Conservation (phyloP, 2,329 filamentous ascomycete genomes). For the Neospermospora avenae region DNA sequence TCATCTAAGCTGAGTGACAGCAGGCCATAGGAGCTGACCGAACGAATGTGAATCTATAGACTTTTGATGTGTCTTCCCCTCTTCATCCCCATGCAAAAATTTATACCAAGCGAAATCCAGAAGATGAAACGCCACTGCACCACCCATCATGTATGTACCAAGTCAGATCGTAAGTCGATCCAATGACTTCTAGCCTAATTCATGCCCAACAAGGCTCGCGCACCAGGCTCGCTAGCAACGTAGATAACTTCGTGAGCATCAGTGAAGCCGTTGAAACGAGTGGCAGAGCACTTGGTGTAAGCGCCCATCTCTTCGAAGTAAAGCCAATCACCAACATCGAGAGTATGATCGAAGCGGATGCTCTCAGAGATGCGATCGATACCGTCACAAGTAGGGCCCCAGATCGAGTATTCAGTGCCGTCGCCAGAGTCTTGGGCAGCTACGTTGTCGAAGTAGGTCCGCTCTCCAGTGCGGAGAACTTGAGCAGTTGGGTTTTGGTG, state of each 20-base stretch:
- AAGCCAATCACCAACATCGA: conserved; percentile 95
- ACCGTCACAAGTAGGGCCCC: conserved; percentile 96
- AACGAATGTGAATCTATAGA: neutral
- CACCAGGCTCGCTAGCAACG: conserved; percentile 89
- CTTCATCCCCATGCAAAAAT: neutral
- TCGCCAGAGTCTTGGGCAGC: conserved; percentile 47
- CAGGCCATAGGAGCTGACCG: neutral
- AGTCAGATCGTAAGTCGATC: neutral
- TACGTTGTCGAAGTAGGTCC: conserved; percentile 55
- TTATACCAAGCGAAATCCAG: neutral
- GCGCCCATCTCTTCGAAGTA: conserved; percentile 99
- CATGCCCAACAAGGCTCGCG: conserved; percentile 62
- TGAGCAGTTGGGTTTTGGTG: conserved; percentile 89
- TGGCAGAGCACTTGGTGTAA: conserved; percentile 97
- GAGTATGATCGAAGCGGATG: conserved; percentile 69
- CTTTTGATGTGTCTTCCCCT: neutral
- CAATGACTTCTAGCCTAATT: conserved; percentile 12
- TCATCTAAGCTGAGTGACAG: neutral
- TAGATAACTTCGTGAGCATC: conserved; percentile 92
- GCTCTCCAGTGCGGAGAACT: conserved; percentile 63
- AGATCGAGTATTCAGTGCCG: conserved; percentile 85
- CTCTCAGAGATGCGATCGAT: conserved; percentile 91
- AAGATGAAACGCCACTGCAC: neutral
- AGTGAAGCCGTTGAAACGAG: conserved; percentile 95
- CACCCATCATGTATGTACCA: neutral